Conservation (phyloP, 1,284 basidiomycete species). For the Cryptococcus sp. region DNA sequence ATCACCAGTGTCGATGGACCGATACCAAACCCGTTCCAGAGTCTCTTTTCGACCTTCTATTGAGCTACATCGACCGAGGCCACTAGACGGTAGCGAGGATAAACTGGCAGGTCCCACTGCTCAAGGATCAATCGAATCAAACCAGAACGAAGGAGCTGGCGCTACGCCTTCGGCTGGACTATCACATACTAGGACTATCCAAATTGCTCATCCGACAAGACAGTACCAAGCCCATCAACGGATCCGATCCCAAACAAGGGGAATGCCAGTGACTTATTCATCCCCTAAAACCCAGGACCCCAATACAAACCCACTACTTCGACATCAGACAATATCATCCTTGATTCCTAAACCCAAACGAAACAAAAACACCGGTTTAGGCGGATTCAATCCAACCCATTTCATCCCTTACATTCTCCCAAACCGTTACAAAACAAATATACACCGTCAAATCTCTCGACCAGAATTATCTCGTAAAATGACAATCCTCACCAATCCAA, state of each 20-base stretch:
- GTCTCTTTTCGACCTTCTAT: not conserved
- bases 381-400: conserved; percentile 22
- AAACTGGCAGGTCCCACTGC: not conserved
- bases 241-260: conserved; percentile 1
- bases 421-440: conserved; percentile 1
- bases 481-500: conserved; percentile 4
- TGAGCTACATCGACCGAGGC: not conserved
- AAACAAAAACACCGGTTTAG: conserved; percentile 18
- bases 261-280: not conserved
- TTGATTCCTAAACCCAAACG: conserved; percentile 5
- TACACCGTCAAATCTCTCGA: conserved; percentile 9
- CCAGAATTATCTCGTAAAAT: not conserved
- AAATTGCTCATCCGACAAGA: not conserved
- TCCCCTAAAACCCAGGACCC: not conserved
- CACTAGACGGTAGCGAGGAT: not conserved
- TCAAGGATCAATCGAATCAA: not conserved
- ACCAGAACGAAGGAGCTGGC: not conserved
- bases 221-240: conserved; percentile 1
- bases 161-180: not conserved
- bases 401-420: conserved; percentile 13
- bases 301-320: not conserved
- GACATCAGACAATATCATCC: not conserved
- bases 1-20: not conserved
- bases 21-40: not conserved
- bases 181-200: not conserved